Percentiles rank a stretch among this genome's conserved stretches.
Evolutionary conservation across 2,329 filamentous ascomycete genomes (phyloP).

Genomic region (Trichothecium sympodiale): DNA sequence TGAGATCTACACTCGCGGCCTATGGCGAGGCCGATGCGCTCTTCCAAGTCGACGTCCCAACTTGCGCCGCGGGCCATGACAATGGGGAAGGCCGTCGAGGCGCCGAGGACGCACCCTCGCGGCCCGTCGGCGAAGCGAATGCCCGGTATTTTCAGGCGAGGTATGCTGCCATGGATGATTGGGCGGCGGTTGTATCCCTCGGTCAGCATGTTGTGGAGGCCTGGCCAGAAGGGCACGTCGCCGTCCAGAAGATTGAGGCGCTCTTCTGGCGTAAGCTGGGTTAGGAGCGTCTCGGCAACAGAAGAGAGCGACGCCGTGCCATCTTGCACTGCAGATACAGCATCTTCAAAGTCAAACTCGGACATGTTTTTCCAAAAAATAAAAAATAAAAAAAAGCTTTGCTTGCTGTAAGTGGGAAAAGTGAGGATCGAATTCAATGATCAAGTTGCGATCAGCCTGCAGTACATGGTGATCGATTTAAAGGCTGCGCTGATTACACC

Average conservation of each 20-base stretch:
- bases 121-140: constrained; percentile 10
- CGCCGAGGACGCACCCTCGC: constrained; percentile 7
- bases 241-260: constrained; percentile 4
- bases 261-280: constrained; percentile 1
- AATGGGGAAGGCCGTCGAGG: constrained; percentile 10
- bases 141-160: constrained; percentile 8
- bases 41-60: constrained; percentile 11
- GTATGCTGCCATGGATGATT: constrained; percentile 6
- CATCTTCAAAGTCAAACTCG: neutral
- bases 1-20: constrained; percentile 9
- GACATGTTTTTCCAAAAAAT: too few species aligned
- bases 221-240: constrained; percentile 4
- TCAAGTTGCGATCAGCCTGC: too few species aligned
- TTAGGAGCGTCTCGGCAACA: neutral
- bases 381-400: too few species aligned
- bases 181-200: constrained; percentile 3
- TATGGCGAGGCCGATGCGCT: constrained; percentile 10
- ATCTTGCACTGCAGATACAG: neutral
- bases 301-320: neutral
- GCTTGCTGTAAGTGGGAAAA: too few species aligned
- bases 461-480: too few species aligned
- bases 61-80: constrained; percentile 11
- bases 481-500: too few species aligned
- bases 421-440: too few species aligned
- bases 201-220: constrained; percentile 3